Base-by-base conservation (phyloP, 192 early-diverging fungal genomes). In the Backusella macrospora region DNA sequence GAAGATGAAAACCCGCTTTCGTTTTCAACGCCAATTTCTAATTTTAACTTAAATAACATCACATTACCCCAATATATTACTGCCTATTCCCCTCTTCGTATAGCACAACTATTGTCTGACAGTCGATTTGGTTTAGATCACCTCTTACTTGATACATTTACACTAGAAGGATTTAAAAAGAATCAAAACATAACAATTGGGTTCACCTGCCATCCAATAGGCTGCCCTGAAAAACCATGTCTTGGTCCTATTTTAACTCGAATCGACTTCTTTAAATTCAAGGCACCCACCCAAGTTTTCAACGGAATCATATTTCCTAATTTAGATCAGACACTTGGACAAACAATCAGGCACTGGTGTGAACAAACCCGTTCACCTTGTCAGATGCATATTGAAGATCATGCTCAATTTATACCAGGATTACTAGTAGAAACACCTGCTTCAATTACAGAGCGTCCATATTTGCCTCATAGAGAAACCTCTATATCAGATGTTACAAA, bases 141-240 rank as follows among this genome's bases (percentile, higher is more conserved):
- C 37, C 52, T 78, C 6, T 64, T 29, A 4, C 45, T 73, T 6
- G 73, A 78, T 29, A 78, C 72, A 2, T 40, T 26, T 46, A 65
- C 72, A 9, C 8, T 74, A 2, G 63, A 65, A 3, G 48, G 70
- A 13, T 74, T 78, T 43, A 67, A 49, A 16, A 49, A 62, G 1
- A 66, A 78, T 55, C 77, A 78, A 42, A 40, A 65, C 12, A 48
- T 78, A 14, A 65, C 59, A 13, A 8, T 74, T 29, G 45, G 49
- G 0, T 73, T 69, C 12, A 70, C 77, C 9, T 39, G 26, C 13
- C 65, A 76, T 43, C 66, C 69, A 16, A 62, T 76, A 37, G 75
- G 75, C n/a, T 76, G 75, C 29, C 68, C 75, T 49, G 75, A 76
- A 16, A 42, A 47, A 21, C 69, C 75, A 13, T 76, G 75, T 26